Base-by-base conservation (phyloP, 768 basidiomycete genomes). In the Calocybe gangraenosa region DNA sequence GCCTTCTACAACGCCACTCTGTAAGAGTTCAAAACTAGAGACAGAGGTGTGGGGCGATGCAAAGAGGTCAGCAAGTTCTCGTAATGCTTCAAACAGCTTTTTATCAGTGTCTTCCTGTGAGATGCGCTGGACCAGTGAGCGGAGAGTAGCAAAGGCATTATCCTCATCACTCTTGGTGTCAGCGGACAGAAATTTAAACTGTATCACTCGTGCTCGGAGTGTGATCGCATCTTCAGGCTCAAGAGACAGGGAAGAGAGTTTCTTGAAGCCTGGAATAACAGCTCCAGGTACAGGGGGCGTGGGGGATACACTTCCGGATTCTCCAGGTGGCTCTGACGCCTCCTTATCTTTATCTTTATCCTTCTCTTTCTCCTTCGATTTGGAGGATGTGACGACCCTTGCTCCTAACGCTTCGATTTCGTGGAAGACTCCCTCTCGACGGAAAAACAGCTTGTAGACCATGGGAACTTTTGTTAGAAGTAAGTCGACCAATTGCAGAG, bases 381-480 rank as follows among this genome's bases (percentile, higher is more conserved):
- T 66, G 3, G 71, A 55, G 0, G 80, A 71, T 3, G 75, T 69
- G 28, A 95, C 68, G 7, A 75, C 59, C 40, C 84, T 78, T 10
- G 74, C 74, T 6, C 92, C 85, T 21, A 94, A 68, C 7, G 69
- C 62, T 53, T 93, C 92, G 30, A 99, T 82, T 62, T 98, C 96
- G 64, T 97, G 89, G 63, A 96, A 84, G 21, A 98, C 96, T 7
- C 96, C 96, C 66, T 99, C 95, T 21, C 94, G 77, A 17, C 90
- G 82, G 75, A 98, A 92, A 0, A 86, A 82, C 14, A 91, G 87
- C 58, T 82, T 83, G 65, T 96, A 98, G 41, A 91, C 76, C 10
- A 80, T 69, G 7, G 91, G 85, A 35, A 92, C 74, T 64, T 96
- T 98, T 58, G 69, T 73, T 40, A 97, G 69, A 7, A 98, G 79